Percentiles rank a stretch among this genome's conserved stretches.
phyloP scores from a whole-genome alignment of 1,139 yeast species.

The Yamadazyma buinensis region DNA sequence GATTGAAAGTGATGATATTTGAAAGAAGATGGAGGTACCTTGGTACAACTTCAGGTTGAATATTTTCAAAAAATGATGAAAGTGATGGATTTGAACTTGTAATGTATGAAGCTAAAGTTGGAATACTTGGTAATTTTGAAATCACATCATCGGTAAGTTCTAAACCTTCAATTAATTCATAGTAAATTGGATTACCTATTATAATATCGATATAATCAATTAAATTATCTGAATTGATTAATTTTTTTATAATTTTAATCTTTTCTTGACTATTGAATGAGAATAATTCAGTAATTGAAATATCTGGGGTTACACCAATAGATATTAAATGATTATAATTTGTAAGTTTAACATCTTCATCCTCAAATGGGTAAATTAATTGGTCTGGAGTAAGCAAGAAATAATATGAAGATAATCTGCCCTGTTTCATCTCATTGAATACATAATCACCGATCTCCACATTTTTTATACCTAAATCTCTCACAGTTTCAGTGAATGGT shows the following conservation, averaged over 20 bases:
- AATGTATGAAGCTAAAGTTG: slow-evolving; percentile 1
- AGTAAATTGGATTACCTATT: slow-evolving; percentile 2
- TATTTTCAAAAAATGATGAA: slow-evolving; percentile 16
- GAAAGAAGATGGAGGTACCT: slow-evolving; percentile 4
- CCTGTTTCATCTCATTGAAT: slow-evolving; percentile 4
- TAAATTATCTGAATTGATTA: slow-evolving; percentile 7
- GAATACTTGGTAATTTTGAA: neutral
- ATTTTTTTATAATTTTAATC: slow-evolving; percentile 6
- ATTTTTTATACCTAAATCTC: slow-evolving; percentile 3
- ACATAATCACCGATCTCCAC: slow-evolving; percentile 4
- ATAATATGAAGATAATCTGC: slow-evolving; percentile 8
- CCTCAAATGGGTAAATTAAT: slow-evolving; percentile 7
- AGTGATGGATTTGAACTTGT: slow-evolving; percentile 22
- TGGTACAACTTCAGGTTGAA: neutral
- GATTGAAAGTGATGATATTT: slow-evolving; percentile 3
- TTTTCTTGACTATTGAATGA: slow-evolving; percentile 4
- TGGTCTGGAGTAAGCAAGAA: slow-evolving; percentile 17
- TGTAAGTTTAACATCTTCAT: slow-evolving; percentile 5
- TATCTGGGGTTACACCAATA: slow-evolving; percentile 4
- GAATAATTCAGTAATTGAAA: slow-evolving; percentile 10
- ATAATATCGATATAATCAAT: slow-evolving; percentile 5
- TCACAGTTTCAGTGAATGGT: slow-evolving; percentile 3
- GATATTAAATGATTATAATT: slow-evolving; percentile 8
- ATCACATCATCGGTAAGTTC: slow-evolving; percentile 6
- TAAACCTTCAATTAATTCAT: slow-evolving; percentile 6